phyloP scores from a whole-genome alignment of 2,329 filamentous ascomycete genomes.

The Botrytis elliptica region DNA sequence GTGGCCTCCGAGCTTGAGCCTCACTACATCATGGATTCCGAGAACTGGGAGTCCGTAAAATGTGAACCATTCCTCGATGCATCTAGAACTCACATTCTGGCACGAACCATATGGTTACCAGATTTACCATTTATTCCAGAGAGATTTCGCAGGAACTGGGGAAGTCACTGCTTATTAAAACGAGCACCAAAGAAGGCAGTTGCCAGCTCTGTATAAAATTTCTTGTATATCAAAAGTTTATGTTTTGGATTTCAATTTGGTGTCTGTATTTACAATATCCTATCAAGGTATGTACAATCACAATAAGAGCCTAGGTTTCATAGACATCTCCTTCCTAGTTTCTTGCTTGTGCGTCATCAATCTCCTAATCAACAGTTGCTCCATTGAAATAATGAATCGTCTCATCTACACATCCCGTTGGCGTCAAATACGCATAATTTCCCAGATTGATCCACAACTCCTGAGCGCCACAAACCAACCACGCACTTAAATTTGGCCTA shows the following conservation, averaged over 20 bases:
- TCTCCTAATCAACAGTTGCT: constrained; percentile 35
- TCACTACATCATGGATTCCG: constrained; percentile 69
- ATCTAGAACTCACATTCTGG: constrained; percentile 67
- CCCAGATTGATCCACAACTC: constrained; percentile 58
- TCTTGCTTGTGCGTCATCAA: not conserved
- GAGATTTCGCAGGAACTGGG: constrained; percentile 74
- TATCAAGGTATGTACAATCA: constrained; percentile 16
- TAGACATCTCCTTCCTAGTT: not conserved
- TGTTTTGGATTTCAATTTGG: not conserved
- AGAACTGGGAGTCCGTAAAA: constrained; percentile 74
- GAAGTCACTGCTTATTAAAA: constrained; percentile 79
- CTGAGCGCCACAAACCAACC: constrained; percentile 56
- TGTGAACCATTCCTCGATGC: constrained; percentile 83
- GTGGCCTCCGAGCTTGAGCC: constrained; percentile 69
- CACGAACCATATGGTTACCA: constrained; percentile 80
- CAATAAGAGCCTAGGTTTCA: not conserved
- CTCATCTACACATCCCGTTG: constrained; percentile 56
- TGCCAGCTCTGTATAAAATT: not conserved
- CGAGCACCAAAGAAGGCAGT: constrained; percentile 43
- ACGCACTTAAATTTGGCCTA: constrained; percentile 56
- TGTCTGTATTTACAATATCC: constrained; percentile 10
- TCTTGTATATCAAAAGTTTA: constrained; percentile 5
- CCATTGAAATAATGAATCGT: constrained; percentile 51
- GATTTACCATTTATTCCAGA: constrained; percentile 67
- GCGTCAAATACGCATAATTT: constrained; percentile 57